Conservation (phyloP, 192 early-diverging fungal genomes). For the Coemansia sp. region DNA sequence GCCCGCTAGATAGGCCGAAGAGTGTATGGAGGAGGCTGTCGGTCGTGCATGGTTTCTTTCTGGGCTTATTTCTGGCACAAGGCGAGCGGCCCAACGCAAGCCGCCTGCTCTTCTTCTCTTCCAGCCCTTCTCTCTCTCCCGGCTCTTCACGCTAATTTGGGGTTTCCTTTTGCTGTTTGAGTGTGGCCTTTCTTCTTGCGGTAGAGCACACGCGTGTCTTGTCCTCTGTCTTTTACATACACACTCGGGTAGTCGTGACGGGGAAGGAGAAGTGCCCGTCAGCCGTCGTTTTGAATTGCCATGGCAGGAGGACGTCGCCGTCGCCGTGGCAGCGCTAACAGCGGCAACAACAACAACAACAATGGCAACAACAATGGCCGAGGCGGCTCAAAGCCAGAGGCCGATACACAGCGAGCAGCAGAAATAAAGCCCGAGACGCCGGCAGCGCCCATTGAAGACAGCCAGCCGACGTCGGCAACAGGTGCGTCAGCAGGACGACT, state of each 20-base stretch:
- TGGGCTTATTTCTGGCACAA: too few relatives aligned
- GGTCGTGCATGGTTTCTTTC: too few relatives aligned
- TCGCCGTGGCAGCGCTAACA: conserved; percentile 19
- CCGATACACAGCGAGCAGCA: background rate
- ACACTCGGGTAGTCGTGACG: background rate
- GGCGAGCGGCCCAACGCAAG: too few relatives aligned
- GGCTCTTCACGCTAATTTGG: too few relatives aligned
- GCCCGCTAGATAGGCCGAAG: too few relatives aligned
- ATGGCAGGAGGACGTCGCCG: conserved; percentile 23
- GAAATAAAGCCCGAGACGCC: background rate
- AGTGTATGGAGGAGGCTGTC: too few relatives aligned
- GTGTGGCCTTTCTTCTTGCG: too few relatives aligned
- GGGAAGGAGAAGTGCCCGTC: background rate
- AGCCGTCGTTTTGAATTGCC: background rate
- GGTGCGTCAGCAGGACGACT: background rate
- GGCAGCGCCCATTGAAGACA: background rate
- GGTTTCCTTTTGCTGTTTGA: too few relatives aligned
- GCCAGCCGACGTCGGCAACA: background rate
- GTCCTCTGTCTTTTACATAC: too few relatives aligned
- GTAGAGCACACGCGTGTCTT: too few relatives aligned
- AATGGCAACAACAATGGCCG: background rate
- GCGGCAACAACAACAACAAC: background rate
- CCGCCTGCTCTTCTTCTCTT: too few relatives aligned
- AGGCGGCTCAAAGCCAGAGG: background rate
- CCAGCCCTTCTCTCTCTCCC: too few relatives aligned